phyloP scores from a whole-genome alignment of 345 rosid genomes.

The Atalantia buxifolia region DNA sequence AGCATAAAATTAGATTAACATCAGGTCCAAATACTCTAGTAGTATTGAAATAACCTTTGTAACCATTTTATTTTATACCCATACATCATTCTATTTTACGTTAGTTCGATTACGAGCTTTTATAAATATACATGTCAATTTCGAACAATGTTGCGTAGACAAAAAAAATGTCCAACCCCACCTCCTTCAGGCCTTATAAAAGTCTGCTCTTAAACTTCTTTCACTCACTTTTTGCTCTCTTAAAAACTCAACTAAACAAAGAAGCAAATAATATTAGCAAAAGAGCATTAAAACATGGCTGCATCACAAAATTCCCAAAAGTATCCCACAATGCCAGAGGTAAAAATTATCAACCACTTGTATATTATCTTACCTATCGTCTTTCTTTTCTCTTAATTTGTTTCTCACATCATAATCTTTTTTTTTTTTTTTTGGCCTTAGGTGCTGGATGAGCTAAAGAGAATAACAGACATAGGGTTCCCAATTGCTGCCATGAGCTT shows the following conservation, averaged over 20 bases:
- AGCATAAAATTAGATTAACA: too few species aligned
- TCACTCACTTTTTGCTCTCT: not conserved
- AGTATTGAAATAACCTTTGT: too few species aligned
- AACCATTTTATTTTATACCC: too few species aligned
- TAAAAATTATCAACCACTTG: constrained; percentile 17
- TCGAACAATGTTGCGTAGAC: too few species aligned
- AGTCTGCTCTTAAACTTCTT: constrained; percentile 1
- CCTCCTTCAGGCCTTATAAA: constrained; percentile 16
- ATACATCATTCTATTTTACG: too few species aligned
- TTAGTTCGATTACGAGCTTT: not conserved
- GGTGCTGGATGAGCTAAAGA: constrained; percentile 77
- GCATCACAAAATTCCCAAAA: constrained; percentile 38
- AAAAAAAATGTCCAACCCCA: not conserved
- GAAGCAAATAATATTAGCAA: not conserved
- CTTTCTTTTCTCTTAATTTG: not conserved
- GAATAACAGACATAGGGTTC: constrained; percentile 55
- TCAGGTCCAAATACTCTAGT: too few species aligned
- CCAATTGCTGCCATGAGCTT: constrained; percentile 76
- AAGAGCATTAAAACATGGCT: constrained; percentile 33
- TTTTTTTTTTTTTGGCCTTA: not conserved
- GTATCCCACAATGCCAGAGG: constrained; percentile 69
- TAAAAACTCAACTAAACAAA: constrained; percentile 1
- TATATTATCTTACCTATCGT: not conserved
- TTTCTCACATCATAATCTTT: not conserved
- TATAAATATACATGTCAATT: not conserved